phyloP scores from a whole-genome alignment of 352 stramenopile species.

The Globisporangium mamillatum region DNA sequence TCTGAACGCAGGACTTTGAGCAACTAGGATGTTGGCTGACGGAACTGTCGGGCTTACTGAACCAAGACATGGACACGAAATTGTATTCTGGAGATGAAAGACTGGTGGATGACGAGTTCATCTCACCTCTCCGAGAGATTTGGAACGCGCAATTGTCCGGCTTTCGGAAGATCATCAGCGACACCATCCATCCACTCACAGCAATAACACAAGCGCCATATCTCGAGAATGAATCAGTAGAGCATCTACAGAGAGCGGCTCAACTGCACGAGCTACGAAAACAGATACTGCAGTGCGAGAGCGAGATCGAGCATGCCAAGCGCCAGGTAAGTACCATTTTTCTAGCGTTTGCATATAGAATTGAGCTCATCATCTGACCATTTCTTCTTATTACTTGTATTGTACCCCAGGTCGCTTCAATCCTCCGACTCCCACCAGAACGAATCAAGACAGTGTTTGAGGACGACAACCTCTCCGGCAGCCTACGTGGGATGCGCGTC shows the following conservation, averaged over 20 bases:
- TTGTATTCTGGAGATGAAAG: not conserved
- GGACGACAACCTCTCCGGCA: constrained; percentile 23
- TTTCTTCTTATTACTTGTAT: not conserved
- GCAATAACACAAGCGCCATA: not conserved
- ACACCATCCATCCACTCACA: constrained; percentile 1
- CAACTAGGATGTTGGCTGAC: constrained; percentile 3
- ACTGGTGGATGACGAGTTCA: not conserved
- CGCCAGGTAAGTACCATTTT: constrained; percentile 19
- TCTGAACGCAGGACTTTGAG: constrained; percentile 7
- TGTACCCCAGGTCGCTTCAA: constrained; percentile 21
- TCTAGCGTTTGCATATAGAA: not conserved
- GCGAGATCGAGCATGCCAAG: constrained; percentile 20
- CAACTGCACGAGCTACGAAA: constrained; percentile 17
- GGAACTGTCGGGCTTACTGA: constrained; percentile 13
- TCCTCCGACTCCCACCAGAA: constrained; percentile 27
- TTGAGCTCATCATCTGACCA: not conserved
- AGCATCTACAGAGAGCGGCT: constrained; percentile 9
- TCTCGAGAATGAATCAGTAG: not conserved
- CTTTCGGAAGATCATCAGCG: constrained; percentile 22
- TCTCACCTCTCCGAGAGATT: constrained; percentile 9
- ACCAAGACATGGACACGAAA: not conserved
- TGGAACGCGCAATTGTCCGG: constrained; percentile 14
- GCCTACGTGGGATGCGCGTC: constrained; percentile 22
- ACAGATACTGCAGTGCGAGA: constrained; percentile 23
- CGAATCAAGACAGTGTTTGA: constrained; percentile 40